Conservation (phyloP, 2,329 filamentous ascomycete genomes). For the Basipetospora chlamydospora region DNA sequence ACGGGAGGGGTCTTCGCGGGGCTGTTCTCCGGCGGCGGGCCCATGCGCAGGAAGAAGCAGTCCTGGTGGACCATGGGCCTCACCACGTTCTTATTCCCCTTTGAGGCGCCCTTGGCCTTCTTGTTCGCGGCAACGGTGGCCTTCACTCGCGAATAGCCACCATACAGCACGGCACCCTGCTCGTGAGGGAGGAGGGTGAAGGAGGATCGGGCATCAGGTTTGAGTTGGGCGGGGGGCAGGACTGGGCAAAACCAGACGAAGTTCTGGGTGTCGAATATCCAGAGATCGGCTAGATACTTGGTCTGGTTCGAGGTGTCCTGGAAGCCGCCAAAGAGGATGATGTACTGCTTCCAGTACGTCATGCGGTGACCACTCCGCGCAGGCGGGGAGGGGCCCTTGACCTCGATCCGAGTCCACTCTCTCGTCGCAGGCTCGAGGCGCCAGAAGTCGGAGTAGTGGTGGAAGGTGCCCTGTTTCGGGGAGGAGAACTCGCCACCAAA, state of each 20-base stretch:
- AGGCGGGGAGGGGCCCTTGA: constrained; percentile 61
- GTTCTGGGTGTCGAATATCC: constrained; percentile 85
- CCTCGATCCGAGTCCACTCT: constrained; percentile 86
- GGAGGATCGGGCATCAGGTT: constrained; percentile 80
- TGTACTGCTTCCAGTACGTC: constrained; percentile 95
- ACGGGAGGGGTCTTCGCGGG: constrained; percentile 50
- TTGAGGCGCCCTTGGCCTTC: constrained; percentile 44
- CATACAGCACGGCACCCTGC: constrained; percentile 75
- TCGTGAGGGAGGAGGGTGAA: constrained; percentile 90
- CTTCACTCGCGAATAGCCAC: constrained; percentile 89
- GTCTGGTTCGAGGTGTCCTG: constrained; percentile 94
- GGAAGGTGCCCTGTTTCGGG: constrained; percentile 95
- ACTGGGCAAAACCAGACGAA: constrained; percentile 72
- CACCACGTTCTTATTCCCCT: constrained; percentile 55
- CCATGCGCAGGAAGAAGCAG: constrained; percentile 81
- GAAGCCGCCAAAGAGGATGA: constrained; percentile 90
- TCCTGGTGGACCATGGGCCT: constrained; percentile 89
- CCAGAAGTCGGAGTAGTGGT: constrained; percentile 99
- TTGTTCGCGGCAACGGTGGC: constrained; percentile 46
- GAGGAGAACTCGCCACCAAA: constrained; percentile 96
- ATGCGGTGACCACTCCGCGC: constrained; percentile 87
- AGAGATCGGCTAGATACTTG: constrained; percentile 84
- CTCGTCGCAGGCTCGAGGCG: constrained; percentile 66
- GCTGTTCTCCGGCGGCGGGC: constrained; percentile 53
- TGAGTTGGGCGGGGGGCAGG: constrained; percentile 63